Base-by-base conservation (phyloP, 2,329 filamentous ascomycete species). In the Fusarium irregulare region DNA sequence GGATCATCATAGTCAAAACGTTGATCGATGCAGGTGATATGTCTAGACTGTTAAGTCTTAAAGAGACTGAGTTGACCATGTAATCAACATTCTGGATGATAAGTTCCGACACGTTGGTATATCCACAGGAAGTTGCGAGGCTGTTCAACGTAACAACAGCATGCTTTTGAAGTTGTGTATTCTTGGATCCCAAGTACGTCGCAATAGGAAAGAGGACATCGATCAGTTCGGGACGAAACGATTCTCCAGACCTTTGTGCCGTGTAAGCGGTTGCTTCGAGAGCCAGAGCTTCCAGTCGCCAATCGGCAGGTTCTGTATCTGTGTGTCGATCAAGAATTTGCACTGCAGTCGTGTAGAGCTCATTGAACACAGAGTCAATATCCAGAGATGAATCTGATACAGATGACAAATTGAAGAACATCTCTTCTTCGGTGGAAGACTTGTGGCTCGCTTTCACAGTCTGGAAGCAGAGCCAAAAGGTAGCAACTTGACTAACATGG, bases 81-180 rank as follows among this genome's bases (percentile, higher is more conserved):
- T 99, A 99, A 79, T 99, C 96, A 18, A 93, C 94, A 66, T 99
- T 99, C 55, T 92, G 89, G 28, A 98, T 88, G 41, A 99, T 91
- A 70, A 99, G 83, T 18, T 92, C 89, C 27, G 91, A 91, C 7
- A 95, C 91, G 73, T 86, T 90, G 0, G 77, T 66, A 75, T 98
- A 99, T 3, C 87, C 89, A 74, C 93, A 98, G 1, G 91, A 86
- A 4, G 80, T 76, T 2, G 95, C 91, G n/a, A 98, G 84, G 20
- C 89, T 88, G 75, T 98, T 96, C 16, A 99, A 84, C 37, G 92
- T 92, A 6, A 89, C 88, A 68, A 98, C 91, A 7, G 95, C 93
- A 78, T 98, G 94, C 32, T 88, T 87, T 70, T 94, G 91, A 18
- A 99, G 83, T 27, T 84, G 83, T 1, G 85, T 80, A 37, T 90